These are phyloP conservation scores for Plectosphaerella cucumerina DNA, from an alignment of 2,329 filamentous ascomycete genomes.

Conservation along the genomic window DNA sequence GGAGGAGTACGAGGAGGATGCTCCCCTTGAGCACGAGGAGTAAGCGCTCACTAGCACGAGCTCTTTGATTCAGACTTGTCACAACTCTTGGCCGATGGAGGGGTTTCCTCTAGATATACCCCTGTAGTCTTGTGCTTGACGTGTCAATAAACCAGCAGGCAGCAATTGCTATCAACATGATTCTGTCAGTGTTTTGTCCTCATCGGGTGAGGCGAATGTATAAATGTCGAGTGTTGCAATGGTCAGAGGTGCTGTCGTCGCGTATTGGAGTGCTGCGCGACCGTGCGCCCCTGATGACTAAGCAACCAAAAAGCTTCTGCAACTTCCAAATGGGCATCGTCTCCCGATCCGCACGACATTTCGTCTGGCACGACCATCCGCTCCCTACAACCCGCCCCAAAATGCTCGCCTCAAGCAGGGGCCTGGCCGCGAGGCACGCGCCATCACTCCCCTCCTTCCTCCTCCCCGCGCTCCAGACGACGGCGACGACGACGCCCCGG, in stretches of 20 bases:
- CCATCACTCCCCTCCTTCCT: conserved; percentile 67
- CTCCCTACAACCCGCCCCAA: conserved; percentile 11
- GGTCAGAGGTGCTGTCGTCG: background rate
- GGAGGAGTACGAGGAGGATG: conserved; percentile 91
- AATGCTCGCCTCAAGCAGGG: conserved; percentile 64
- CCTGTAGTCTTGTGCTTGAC: conserved; percentile 26
- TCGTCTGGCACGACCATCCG: background rate
- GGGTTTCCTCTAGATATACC: conserved; percentile 35
- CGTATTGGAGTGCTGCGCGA: background rate
- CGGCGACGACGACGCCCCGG: conserved; percentile 24
- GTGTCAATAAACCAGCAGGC: conserved; percentile 22
- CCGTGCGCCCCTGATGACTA: conserved; percentile 27
- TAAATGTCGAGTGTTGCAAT: background rate
- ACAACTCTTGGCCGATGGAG: conserved; percentile 18
- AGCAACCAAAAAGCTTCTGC: conserved; percentile 22
- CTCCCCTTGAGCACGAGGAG: conserved; percentile 67
- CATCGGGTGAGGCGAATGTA: background rate
- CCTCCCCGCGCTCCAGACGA: conserved; percentile 61
- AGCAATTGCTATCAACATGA: background rate
- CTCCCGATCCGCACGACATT: background rate
- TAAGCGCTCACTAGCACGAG: conserved; percentile 19
- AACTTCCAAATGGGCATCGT: background rate
- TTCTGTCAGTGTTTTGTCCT: background rate
- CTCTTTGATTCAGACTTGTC: conserved; percentile 18
- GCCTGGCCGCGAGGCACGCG: conserved; percentile 55